Conservation (phyloP, 148 eudicot genomes). For the Polygonum aviculare region DNA sequence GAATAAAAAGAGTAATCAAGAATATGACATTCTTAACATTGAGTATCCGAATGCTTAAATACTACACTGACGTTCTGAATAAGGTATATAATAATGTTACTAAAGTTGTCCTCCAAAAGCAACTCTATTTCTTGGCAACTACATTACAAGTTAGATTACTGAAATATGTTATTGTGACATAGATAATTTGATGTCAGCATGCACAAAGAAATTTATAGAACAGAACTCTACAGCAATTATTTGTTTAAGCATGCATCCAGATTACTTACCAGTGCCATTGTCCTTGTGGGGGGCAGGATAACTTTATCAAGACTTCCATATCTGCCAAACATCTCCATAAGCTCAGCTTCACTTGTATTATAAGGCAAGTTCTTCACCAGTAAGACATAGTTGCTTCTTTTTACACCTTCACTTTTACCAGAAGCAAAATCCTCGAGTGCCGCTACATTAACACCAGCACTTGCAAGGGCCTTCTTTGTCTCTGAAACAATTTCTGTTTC, state of each 20-base stretch:
- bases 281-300: constrained; percentile 84
- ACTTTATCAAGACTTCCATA: constrained; percentile 85
- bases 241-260: constrained; percentile 25
- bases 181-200: neutral
- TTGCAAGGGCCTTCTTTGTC: constrained; percentile 80
- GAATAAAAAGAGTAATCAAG: neutral
- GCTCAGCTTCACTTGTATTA: constrained; percentile 70
- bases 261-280: constrained; percentile 73
- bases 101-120: neutral
- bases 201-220: neutral
- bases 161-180: neutral
- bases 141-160: neutral
- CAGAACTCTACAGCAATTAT: neutral
- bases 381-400: constrained; percentile 83
- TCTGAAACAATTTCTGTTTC: constrained; percentile 91
- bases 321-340: constrained; percentile 71
- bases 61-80: neutral
- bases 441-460: constrained; percentile 71
- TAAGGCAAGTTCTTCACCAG: constrained; percentile 89
- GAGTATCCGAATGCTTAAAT: neutral
- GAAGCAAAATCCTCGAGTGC: constrained; percentile 67
- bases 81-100: neutral
- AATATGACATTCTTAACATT: neutral
- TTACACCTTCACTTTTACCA: constrained; percentile 38
- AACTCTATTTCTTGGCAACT: neutral